These are phyloP conservation scores for Cladosporium sphaerospermum DNA, from an alignment of 2,329 filamentous ascomycete species.

Conservation along the genomic window DNA sequence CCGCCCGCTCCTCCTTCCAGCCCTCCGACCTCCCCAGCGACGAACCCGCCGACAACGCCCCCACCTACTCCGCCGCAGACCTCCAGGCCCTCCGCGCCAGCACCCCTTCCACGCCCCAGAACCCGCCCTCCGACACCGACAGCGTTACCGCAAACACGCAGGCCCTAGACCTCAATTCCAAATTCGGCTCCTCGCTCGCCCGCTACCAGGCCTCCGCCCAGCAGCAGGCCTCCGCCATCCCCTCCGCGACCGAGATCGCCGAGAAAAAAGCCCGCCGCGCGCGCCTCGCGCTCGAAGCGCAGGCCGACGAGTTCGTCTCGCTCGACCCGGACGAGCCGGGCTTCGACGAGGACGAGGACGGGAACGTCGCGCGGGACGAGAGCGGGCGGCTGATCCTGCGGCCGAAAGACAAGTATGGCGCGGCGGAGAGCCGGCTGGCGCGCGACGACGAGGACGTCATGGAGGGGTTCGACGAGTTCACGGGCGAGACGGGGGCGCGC, in stretches of 20 bases:
- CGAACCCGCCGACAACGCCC: slow-evolving; percentile 49
- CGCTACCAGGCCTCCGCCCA: slow-evolving; percentile 21
- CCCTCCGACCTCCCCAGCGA: slow-evolving; percentile 45
- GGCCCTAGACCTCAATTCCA: slow-evolving; percentile 42
- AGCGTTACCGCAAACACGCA: slow-evolving; percentile 41
- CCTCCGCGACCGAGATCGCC: slow-evolving; percentile 76
- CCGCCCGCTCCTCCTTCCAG: slow-evolving; percentile 39
- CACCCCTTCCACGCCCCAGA: slow-evolving; percentile 74
- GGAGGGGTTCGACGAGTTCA: slow-evolving; percentile 85
- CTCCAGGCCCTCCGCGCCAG: slow-evolving; percentile 79
- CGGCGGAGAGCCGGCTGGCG: slow-evolving; percentile 61
- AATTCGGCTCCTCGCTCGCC: slow-evolving; percentile 49
- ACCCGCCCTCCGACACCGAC: slow-evolving; percentile 42
- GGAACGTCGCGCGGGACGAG: slow-evolving; percentile 35
- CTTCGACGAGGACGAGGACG: slow-evolving; percentile 36
- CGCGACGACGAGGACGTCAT: slow-evolving; percentile 86
- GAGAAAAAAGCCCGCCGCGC: slow-evolving; percentile 87
- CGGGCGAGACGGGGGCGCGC: slow-evolving; percentile 65
- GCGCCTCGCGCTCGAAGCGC: slow-evolving; percentile 66
- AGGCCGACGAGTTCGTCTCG: slow-evolving; percentile 54
- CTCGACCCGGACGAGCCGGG: slow-evolving; percentile 53
- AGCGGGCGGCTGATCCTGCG: slow-evolving; percentile 41
- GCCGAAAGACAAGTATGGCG: slow-evolving; percentile 53
- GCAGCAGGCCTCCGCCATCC: slow-evolving; percentile 48
- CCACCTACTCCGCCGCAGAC: slow-evolving; percentile 80